These are phyloP conservation scores for Craterostigma plantagineum DNA, from an alignment of 257 asterid genomes.

Conservation along the genomic window DNA sequence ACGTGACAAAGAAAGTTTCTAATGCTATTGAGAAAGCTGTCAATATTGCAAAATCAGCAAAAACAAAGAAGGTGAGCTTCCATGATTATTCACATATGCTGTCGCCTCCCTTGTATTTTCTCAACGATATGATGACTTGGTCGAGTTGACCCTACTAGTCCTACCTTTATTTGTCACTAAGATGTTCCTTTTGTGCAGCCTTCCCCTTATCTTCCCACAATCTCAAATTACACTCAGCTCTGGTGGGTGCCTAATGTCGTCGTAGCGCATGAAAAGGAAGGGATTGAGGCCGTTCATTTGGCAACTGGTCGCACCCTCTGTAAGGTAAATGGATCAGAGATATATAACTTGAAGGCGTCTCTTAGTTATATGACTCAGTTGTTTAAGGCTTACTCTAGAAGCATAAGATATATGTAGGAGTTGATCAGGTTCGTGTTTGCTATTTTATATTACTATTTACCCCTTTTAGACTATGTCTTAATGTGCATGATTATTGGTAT, in stretches of 20 bases:
- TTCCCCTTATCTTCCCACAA: conserved; percentile 63
- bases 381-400: too few relatives aligned
- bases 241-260: conserved; percentile 99
- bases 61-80: conserved; percentile 54
- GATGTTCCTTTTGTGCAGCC: conserved; percentile 36
- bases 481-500: conserved; percentile 2
- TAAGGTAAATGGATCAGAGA: conserved; percentile 35
- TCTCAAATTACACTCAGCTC: conserved; percentile 84
- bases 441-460: too few relatives aligned
- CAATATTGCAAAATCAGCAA: conserved; percentile 70
- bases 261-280: conserved; percentile 91
- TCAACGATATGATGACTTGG: too few relatives aligned
- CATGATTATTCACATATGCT: neutral
- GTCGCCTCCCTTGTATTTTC: neutral
- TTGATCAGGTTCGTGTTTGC: too few relatives aligned
- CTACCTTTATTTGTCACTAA: conserved; percentile 10
- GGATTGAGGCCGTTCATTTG: conserved; percentile 92
- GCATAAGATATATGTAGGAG: too few relatives aligned
- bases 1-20: conserved; percentile 71
- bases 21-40: conserved; percentile 84
- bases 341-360: conserved; percentile 4
- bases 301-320: conserved; percentile 94
- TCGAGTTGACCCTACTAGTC: too few relatives aligned
- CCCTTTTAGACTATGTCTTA: too few relatives aligned
- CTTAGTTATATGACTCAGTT: too few relatives aligned